Base-by-base conservation (phyloP, 495 filamentous ascomycete species). In the Podospora appendiculata region DNA sequence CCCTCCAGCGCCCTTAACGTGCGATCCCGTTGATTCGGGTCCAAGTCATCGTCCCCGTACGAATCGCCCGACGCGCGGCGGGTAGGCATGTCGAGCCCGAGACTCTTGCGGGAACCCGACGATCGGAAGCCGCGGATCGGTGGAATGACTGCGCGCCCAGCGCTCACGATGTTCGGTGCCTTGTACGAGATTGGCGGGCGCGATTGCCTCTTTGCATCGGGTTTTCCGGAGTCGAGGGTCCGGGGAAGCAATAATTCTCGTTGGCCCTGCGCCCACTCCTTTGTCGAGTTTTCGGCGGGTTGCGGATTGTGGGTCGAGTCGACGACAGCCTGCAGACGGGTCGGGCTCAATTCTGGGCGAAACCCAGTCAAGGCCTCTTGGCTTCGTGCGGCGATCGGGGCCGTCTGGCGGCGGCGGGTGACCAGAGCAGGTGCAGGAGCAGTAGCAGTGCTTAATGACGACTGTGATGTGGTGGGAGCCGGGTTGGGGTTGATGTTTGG, bases 71-170 rank as follows among this genome's bases (percentile, higher is more conserved):
- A 63, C 13, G 58, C 50, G 13, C 66, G 63, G 33, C 56, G 40
- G 38, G 58, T 34, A 54, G 64, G 73, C 74, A 77, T 76, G 55
- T 80, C 77, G 56, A 70, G 59, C 1, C 65, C 61, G n/a, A 70
- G 61, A 58, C 72, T 75, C 53, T 71, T 73, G 51, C 78, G 70
- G 36, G 73, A 67, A 8, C 68, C 67, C 18, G 77, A 77, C 11
- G 75, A 76, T 42, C 74, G 75, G 54, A 77, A 78, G 19, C 66
- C 60, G 33, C 76, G 70, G 54, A 76, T 79, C 8, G 75, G 74
- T 9, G 73, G 73, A 40, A 77, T 66, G 8, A 59, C 65, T 49
- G 73, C 51, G 47, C 65, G 63, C 10, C 36, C 13, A 10, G 13
- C 36, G 41, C 41, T 57, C 9, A 59, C 58, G 46, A 40, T 60